These are phyloP conservation scores for Vaccinium myrtillus DNA, from an alignment of 148 eudicot species.

Conservation along the genomic window DNA sequence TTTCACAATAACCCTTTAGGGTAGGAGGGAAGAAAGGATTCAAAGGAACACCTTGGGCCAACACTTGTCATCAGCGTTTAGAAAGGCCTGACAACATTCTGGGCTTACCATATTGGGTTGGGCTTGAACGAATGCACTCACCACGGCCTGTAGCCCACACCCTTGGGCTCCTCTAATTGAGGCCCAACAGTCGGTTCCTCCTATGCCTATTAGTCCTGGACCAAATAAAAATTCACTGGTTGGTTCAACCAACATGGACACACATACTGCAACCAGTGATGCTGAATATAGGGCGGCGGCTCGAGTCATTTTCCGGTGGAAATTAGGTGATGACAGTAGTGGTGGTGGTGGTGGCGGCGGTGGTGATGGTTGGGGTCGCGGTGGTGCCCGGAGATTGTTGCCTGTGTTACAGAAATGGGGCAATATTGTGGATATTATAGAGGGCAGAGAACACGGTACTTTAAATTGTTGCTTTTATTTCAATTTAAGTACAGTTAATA, in stretches of 20 bases:
- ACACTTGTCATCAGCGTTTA: background rate
- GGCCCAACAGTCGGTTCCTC: background rate
- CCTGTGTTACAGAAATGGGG: background rate
- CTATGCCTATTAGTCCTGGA: background rate
- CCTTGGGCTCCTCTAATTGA: background rate
- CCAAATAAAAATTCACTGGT: background rate
- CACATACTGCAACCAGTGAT: background rate
- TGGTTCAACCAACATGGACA: background rate
- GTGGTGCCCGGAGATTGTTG: background rate
- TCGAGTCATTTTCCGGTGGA: constrained; percentile 1
- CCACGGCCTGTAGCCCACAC: background rate
- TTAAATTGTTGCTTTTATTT: background rate
- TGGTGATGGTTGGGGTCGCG: too few species aligned
- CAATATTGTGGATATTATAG: background rate
- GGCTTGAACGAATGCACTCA: background rate
- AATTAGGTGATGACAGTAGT: background rate
- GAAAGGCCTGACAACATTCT: constrained; percentile 6
- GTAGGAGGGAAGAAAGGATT: constrained; percentile 6
- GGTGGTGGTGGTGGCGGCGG: background rate
- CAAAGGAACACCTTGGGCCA: constrained; percentile 18
- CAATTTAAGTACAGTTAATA: background rate
- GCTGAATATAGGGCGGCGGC: background rate
- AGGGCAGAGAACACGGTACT: background rate
- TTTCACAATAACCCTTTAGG: background rate
- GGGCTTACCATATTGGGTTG: background rate